These are phyloP conservation scores for Eucalyptus curtisii DNA, from an alignment of 345 rosid genomes.

Conservation along the genomic window DNA sequence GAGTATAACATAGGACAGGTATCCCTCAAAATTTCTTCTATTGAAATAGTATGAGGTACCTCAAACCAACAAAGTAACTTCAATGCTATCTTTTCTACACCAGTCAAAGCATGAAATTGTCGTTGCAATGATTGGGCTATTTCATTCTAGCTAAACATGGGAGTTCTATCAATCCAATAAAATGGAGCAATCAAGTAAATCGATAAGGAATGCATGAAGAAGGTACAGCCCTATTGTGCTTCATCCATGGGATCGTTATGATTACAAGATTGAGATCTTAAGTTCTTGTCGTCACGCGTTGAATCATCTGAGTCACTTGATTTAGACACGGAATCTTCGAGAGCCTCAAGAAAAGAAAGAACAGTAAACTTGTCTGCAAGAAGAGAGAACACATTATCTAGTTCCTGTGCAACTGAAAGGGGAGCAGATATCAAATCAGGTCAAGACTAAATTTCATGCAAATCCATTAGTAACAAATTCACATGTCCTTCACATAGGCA, in stretches of 20 bases:
- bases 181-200: background rate
- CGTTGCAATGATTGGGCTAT: background rate
- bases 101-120: background rate
- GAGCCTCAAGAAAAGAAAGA: constrained; percentile 87
- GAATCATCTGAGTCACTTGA: constrained; percentile 14
- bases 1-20: background rate
- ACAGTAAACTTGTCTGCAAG: constrained; percentile 82
- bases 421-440: background rate
- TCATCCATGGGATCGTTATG: constrained; percentile 48
- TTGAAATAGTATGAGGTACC: background rate
- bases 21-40: background rate
- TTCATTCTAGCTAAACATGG: background rate
- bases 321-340: constrained; percentile 68
- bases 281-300: constrained; percentile 22
- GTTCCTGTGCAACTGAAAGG: background rate
- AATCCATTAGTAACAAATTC: background rate
- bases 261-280: constrained; percentile 24
- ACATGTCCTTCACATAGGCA: background rate
- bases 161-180: background rate
- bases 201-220: background rate
- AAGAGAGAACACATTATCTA: background rate
- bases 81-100: background rate
- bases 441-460: background rate
- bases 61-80: background rate
- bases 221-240: constrained; percentile 9